Percentiles rank a stretch among this genome's conserved stretches.
Conservation (phyloP, 2,329 filamentous ascomycete species). For the Diaporthe australafricana region DNA sequence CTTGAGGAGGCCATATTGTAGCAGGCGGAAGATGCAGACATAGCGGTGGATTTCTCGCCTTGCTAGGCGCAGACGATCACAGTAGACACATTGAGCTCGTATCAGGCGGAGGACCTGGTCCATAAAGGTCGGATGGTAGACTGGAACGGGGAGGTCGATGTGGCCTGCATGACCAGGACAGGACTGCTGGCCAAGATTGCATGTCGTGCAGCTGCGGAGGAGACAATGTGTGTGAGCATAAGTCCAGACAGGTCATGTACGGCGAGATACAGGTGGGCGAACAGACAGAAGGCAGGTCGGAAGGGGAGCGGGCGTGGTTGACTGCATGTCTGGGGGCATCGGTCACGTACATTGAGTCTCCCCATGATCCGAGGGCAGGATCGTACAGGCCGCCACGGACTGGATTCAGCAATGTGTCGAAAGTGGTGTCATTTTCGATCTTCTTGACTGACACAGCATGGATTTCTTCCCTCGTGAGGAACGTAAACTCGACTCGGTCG, state of each 20-base stretch:
- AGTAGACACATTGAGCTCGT: slow-evolving; percentile 90
- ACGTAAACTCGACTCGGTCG: slow-evolving; percentile 88
- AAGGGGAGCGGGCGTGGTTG: background rate
- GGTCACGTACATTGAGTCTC: slow-evolving; percentile 78
- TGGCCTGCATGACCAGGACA: slow-evolving; percentile 96
- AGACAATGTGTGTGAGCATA: slow-evolving; percentile 11
- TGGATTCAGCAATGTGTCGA: slow-evolving; percentile 90
- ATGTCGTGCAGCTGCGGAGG: slow-evolving; percentile 83
- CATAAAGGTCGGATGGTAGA: slow-evolving; percentile 97
- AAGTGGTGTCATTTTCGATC: slow-evolving; percentile 94
- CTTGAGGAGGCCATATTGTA: slow-evolving; percentile 84
- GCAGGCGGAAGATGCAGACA: slow-evolving; percentile 84
- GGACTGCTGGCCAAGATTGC: slow-evolving; percentile 81
- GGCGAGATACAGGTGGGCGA: background rate
- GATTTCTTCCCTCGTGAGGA: slow-evolving; percentile 86
- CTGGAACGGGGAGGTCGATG: slow-evolving; percentile 91
- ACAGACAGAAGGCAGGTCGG: background rate
- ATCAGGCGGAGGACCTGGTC: slow-evolving; percentile 89
- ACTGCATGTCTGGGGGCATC: background rate
- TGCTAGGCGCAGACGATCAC: slow-evolving; percentile 85
- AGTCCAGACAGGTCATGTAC: background rate
- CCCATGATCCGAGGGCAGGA: slow-evolving; percentile 89
- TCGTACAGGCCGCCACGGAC: slow-evolving; percentile 94
- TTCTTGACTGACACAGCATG: slow-evolving; percentile 90
- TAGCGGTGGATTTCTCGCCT: slow-evolving; percentile 82